phyloP scores from a whole-genome alignment of 225 moss, liverwort and hornwort species.

The Rhytidiadelphus loreus region DNA sequence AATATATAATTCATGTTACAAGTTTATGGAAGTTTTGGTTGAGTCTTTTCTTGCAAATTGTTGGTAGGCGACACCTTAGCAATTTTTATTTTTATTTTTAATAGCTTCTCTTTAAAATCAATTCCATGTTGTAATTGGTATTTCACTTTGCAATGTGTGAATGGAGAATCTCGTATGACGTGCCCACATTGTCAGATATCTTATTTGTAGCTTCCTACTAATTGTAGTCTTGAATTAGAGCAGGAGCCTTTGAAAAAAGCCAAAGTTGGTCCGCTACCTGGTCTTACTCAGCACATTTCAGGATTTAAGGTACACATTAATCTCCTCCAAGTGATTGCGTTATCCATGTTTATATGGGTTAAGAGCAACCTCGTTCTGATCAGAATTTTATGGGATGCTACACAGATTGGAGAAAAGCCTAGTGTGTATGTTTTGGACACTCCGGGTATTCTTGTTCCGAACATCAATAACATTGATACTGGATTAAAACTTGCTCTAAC shows the following conservation, averaged over 20 bases:
- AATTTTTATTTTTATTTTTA: background rate
- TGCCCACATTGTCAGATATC: background rate
- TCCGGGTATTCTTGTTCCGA: constrained; percentile 91
- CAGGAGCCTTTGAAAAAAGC: constrained; percentile 95
- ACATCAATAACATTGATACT: constrained; percentile 73
- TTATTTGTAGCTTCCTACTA: constrained; percentile 10
- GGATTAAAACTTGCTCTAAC: constrained; percentile 88
- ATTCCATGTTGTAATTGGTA: background rate
- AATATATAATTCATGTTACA: background rate
- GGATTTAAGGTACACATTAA: constrained; percentile 70
- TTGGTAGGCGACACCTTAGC: background rate
- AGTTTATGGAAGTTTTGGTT: background rate
- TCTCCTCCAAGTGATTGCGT: background rate
- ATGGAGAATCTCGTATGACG: background rate
- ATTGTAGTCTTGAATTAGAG: constrained; percentile 54
- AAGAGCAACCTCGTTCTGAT: background rate
- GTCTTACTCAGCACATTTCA: constrained; percentile 85
- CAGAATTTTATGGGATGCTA: background rate
- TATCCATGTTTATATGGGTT: background rate
- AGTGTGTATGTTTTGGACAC: constrained; percentile 95
- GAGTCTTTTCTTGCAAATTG: background rate
- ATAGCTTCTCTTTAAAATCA: background rate
- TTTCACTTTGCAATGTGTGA: background rate
- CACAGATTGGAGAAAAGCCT: constrained; percentile 86
- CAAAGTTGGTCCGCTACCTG: constrained; percentile 95